Percentiles rank a stretch among this genome's conserved stretches.
Conservation (phyloP, 2,329 filamentous ascomycete genomes). For the Alternaria triticimaculans region DNA sequence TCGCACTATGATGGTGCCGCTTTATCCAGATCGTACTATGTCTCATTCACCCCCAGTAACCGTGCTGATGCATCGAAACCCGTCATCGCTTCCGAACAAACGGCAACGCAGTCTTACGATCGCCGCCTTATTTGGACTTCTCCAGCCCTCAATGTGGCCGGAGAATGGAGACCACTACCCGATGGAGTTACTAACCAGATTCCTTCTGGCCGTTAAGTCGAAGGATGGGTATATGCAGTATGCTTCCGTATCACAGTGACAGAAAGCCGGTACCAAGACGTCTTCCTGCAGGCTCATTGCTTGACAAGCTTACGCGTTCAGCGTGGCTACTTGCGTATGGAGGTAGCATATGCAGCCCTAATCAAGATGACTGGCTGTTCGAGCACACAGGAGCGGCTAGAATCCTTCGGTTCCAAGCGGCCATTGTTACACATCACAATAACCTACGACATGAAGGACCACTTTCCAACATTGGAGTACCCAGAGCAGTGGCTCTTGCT, state of each 20-base stretch:
- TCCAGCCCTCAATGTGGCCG: conserved; percentile 1
- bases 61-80: conserved; percentile 9
- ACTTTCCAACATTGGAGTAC: neutral
- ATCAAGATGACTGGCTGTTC: conserved; percentile 2
- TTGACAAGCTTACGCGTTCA: conserved; percentile 39
- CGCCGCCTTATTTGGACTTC: conserved; percentile 1
- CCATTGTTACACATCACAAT: conserved; percentile 18
- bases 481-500: conserved; percentile 1
- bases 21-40: conserved; percentile 19
- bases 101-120: neutral
- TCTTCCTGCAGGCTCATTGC: conserved; percentile 30
- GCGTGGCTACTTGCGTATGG: conserved; percentile 7
- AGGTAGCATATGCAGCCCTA: conserved; percentile 2
- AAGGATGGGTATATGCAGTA: conserved; percentile 10
- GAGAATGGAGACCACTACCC: conserved; percentile 5
- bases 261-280: conserved; percentile 19
- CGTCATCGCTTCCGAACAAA: conserved; percentile 12
- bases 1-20: conserved; percentile 24
- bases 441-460: conserved; percentile 1
- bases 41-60: conserved; percentile 19
- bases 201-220: conserved; percentile 3
- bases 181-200: neutral
- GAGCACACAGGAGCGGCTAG: conserved; percentile 3
- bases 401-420: conserved; percentile 9
- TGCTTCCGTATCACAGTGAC: conserved; percentile 19